These are phyloP conservation scores for Esteya vermicola DNA, from an alignment of 2,329 filamentous ascomycete species.

Conservation along the genomic window DNA sequence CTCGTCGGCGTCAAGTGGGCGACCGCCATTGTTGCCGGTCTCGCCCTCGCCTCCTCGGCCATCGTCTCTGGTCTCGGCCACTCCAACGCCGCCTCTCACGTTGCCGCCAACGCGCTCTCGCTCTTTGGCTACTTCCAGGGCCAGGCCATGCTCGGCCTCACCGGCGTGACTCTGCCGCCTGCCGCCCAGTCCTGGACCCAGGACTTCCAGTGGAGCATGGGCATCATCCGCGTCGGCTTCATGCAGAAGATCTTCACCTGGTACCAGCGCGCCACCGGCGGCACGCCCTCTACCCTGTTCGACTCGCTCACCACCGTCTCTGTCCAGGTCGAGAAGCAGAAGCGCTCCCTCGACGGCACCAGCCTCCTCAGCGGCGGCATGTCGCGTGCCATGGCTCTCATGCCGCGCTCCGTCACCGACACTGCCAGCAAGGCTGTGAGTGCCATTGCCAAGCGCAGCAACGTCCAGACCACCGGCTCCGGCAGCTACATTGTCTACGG, in stretches of 20 bases:
- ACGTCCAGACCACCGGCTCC: conserved; percentile 26
- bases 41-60: conserved; percentile 61
- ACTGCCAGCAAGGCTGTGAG: conserved; percentile 10
- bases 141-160: conserved; percentile 71
- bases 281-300: conserved; percentile 59
- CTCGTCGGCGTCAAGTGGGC: conserved; percentile 69
- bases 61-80: conserved; percentile 72
- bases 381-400: conserved; percentile 25
- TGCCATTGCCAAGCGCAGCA: conserved; percentile 35
- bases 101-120: conserved; percentile 71
- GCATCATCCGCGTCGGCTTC: conserved; percentile 67
- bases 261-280: conserved; percentile 78
- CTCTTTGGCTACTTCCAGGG: conserved; percentile 81
- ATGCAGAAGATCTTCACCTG: conserved; percentile 70
- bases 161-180: conserved; percentile 58
- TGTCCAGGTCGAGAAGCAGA: conserved; percentile 60
- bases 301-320: conserved; percentile 56
- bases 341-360: conserved; percentile 20
- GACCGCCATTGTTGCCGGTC: conserved; percentile 62
- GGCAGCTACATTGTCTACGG: conserved; percentile 49
- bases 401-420: conserved; percentile 16
- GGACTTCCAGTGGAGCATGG: conserved; percentile 88
- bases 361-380: conserved; percentile 6
- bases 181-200: conserved; percentile 79
- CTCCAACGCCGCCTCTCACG: conserved; percentile 75